Conservation (phyloP, 1,139 yeast genomes). For the Kodamaea ohmeri region DNA sequence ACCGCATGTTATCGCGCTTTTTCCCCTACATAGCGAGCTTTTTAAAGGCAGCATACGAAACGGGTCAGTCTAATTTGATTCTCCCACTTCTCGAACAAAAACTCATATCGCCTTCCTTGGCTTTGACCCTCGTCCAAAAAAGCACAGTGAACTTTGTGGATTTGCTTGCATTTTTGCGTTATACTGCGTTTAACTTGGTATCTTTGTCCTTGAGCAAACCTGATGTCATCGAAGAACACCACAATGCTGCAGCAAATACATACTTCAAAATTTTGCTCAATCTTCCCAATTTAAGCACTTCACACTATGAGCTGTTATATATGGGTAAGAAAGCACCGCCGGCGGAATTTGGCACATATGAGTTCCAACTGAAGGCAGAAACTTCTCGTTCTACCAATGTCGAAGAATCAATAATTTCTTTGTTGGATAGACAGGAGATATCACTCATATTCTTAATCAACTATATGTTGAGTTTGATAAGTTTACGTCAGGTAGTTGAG, state of each 20-base stretch:
- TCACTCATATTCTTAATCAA: slow-evolving; percentile 33
- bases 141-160: slow-evolving; percentile 19
- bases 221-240: not conserved
- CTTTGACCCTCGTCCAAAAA: slow-evolving; percentile 21
- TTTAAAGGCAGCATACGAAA: slow-evolving; percentile 22
- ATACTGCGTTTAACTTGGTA: slow-evolving; percentile 31
- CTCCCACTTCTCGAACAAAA: slow-evolving; percentile 17
- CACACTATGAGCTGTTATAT: slow-evolving; percentile 14
- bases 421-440: slow-evolving; percentile 32
- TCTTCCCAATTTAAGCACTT: slow-evolving; percentile 27
- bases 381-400: slow-evolving; percentile 3
- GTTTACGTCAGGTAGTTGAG: slow-evolving; percentile 22
- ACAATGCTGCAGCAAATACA: not conserved
- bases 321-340: slow-evolving; percentile 6
- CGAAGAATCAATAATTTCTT: slow-evolving; percentile 14
- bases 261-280: slow-evolving; percentile 27
- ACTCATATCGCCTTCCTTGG: slow-evolving; percentile 20
- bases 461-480: slow-evolving; percentile 22
- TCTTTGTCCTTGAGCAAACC: slow-evolving; percentile 15
- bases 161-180: slow-evolving; percentile 29
- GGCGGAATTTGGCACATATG: slow-evolving; percentile 6
- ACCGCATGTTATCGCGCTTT: slow-evolving; percentile 13
- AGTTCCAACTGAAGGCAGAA: slow-evolving; percentile 2
- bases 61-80: slow-evolving; percentile 24
- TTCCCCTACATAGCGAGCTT: slow-evolving; percentile 16